Evolutionary conservation across 2,329 filamentous ascomycete species (phyloP).

Genomic region (Cytospora leucostoma): DNA sequence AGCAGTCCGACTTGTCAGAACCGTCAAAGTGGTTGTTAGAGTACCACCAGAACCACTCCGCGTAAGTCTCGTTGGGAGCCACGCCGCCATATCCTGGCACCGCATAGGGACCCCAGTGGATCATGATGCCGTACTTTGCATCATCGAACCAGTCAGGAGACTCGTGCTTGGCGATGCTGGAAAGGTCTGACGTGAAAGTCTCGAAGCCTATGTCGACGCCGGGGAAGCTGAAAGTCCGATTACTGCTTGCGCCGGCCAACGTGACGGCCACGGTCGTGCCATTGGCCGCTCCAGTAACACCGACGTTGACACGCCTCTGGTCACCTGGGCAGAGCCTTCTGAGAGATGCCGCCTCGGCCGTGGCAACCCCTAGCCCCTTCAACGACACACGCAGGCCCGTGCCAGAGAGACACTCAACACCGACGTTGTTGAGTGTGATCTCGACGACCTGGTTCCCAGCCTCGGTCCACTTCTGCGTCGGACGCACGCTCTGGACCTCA

Average conservation of each 20-base stretch:
- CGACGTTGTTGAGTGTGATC: constrained; percentile 42
- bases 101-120: constrained; percentile 27
- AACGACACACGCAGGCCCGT: constrained; percentile 37
- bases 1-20: constrained; percentile 45
- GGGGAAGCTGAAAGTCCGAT: constrained; percentile 29
- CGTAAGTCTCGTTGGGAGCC: constrained; percentile 27
- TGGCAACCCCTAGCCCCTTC: constrained; percentile 42
- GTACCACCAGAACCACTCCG: constrained; percentile 49
- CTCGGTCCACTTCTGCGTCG: constrained; percentile 46
- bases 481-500: constrained; percentile 43
- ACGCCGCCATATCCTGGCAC: constrained; percentile 26
- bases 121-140: constrained; percentile 27
- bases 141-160: constrained; percentile 27
- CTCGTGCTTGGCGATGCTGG: constrained; percentile 40
- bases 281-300: constrained; percentile 33
- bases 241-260: constrained; percentile 28
- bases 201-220: constrained; percentile 39
- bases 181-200: constrained; percentile 39
- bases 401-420: constrained; percentile 39
- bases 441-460: constrained; percentile 44
- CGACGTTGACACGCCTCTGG: constrained; percentile 43
- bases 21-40: constrained; percentile 42
- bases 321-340: constrained; percentile 47
- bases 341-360: constrained; percentile 43
- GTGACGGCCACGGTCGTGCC: constrained; percentile 33